Base-by-base conservation (phyloP, 2,329 filamentous ascomycete species). In the Sclerotinia nivalis region DNA sequence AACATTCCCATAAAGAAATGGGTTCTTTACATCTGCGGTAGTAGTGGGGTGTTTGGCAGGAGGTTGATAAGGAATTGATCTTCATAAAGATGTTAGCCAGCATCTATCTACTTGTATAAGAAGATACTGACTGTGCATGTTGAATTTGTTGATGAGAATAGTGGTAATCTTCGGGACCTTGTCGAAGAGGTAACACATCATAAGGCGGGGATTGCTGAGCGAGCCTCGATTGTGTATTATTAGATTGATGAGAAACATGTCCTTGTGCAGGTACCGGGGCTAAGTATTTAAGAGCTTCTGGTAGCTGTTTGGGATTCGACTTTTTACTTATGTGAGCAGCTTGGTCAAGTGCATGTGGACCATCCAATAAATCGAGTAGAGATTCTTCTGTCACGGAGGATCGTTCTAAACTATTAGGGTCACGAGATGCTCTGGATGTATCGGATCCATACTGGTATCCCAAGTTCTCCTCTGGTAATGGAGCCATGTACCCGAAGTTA, bases 271-370 rank as follows among this genome's bases (percentile, higher is more conserved):
- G 52, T 5, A 45, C 12, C 15, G 67, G 67, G n/a, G 43, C 67
- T 43, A 69, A 65, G 31, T 69, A 69, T 40, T 69, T 65, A 5
- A 69, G n/a, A 34, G 67, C 67, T 31, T 69, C 67, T 40, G 67
- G 59, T 47, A 69, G 12, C 40, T 65, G 59, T 22, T 56, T 64
- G 18, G 67, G 67, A 15, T 65, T 65, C n/a, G 40, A 15, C 3
- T 56, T 34, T 1, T 40, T n/a, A 6, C 5, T 43, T 47, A 40
- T 12, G 25, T 56, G 25, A 56, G 34, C 40, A 69, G 28, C 2
- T 37, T 40, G 20, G 8, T 22, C 6, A 37, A 52, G 34, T 10
- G 15, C 40, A 20, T 65, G 47, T 65, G 61, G 52, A 40, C 61
- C 47, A 40, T 65, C 31, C 34, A 65, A 47, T 37, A 65, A 34